Percentiles rank a stretch among this genome's conserved stretches.
Evolutionary conservation across 495 filamentous ascomycete species (phyloP).

Genomic region (Aspergillus affinis): DNA sequence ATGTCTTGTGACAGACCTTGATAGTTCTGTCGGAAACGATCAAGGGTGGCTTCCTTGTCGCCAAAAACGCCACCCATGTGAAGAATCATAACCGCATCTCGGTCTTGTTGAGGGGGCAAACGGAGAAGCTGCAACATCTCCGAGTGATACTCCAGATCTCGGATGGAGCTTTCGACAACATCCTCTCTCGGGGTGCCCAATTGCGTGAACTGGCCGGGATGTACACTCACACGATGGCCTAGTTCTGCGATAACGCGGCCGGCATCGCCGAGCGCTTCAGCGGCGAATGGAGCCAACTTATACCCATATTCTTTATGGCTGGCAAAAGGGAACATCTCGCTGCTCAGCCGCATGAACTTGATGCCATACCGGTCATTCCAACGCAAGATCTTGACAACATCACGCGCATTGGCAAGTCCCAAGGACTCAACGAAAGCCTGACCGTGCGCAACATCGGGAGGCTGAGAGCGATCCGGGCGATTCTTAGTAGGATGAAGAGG

Average conservation of each 20-base stretch:
- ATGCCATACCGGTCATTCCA: constrained; percentile 96
- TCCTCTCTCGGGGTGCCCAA: constrained; percentile 73
- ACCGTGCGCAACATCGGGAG: constrained; percentile 61
- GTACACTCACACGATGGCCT: constrained; percentile 83
- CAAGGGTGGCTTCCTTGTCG: constrained; percentile 78
- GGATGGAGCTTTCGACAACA: constrained; percentile 72
- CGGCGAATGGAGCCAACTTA: constrained; percentile 81
- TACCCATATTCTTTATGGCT: constrained; percentile 87
- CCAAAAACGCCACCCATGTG: constrained; percentile 94
- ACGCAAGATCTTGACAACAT: constrained; percentile 79
- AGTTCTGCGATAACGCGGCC: constrained; percentile 77
- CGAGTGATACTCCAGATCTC: constrained; percentile 87
- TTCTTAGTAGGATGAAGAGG: constrained; percentile 82
- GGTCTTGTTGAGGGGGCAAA: constrained; percentile 75
- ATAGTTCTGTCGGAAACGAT: constrained; percentile 82
- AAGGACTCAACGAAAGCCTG: constrained; percentile 73
- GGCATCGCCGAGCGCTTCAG: constrained; percentile 70
- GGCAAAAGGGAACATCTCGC: constrained; percentile 96
- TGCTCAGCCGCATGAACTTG: constrained; percentile 88
- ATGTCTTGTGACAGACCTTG: constrained; percentile 59
- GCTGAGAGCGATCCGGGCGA: constrained; percentile 69
- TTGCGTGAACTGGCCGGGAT: constrained; percentile 94
- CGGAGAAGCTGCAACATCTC: constrained; percentile 79
- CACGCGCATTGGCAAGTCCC: constrained; percentile 77
- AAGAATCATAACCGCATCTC: constrained; percentile 90